Evolutionary conservation across 2,329 filamentous ascomycete species (phyloP).

Genomic region (Monosporascus sp.): DNA sequence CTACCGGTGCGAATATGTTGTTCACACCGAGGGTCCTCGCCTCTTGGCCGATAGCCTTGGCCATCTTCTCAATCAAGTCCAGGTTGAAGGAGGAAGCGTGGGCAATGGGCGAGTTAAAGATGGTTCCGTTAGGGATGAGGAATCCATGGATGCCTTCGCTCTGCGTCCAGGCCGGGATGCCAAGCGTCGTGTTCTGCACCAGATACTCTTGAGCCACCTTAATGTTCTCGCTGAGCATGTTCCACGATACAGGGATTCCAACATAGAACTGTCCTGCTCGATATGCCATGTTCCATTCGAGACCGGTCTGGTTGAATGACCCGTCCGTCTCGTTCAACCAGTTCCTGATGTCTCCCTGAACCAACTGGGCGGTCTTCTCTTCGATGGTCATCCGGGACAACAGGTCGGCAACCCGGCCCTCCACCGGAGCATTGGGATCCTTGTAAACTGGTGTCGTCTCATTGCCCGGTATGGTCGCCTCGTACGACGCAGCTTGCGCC

Average conservation of each 20-base stretch:
- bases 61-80: constrained; percentile 61
- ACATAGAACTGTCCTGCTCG: constrained; percentile 69
- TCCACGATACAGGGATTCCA: constrained; percentile 59
- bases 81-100: constrained; percentile 68
- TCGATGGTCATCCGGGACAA: constrained; percentile 67
- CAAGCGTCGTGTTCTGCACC: constrained; percentile 58
- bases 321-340: constrained; percentile 67
- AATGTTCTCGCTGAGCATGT: constrained; percentile 57
- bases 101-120: constrained; percentile 73
- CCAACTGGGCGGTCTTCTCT: constrained; percentile 66
- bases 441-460: constrained; percentile 48
- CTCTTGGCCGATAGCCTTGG: constrained; percentile 58
- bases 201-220: constrained; percentile 65
- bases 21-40: constrained; percentile 63
- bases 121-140: constrained; percentile 65
- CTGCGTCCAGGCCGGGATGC: constrained; percentile 69
- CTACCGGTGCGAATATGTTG: constrained; percentile 66
- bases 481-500: constrained; percentile 8
- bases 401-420: constrained; percentile 61
- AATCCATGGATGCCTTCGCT: constrained; percentile 72
- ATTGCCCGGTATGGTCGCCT: constrained; percentile 7
- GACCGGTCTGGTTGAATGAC: constrained; percentile 60
- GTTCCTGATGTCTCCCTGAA: constrained; percentile 66
- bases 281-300: constrained; percentile 60
- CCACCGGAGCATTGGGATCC: constrained; percentile 54